Base-by-base conservation (phyloP, 345 rosid genomes). In the Eucalyptus tenuipes region DNA sequence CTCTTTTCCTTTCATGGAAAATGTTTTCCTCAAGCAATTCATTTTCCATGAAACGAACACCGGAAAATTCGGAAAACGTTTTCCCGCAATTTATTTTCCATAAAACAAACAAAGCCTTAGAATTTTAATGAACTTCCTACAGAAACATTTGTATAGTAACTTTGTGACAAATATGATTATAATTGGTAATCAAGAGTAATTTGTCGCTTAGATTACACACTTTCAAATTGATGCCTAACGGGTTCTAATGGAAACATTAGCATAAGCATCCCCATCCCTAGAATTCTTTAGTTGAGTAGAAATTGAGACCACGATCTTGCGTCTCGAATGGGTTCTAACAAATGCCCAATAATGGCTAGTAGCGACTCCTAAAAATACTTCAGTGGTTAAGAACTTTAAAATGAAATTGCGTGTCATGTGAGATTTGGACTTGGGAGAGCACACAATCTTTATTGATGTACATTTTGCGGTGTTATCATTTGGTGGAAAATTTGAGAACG, bases 51-150 rank as follows among this genome's bases (percentile, higher is more conserved):
- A 50, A 50, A 50, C 2, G 2, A 50, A 50, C 55, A 50, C 4
- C 0, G 2, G 8, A 50, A 50, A 50, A 50, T 50, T 50, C 0
- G 2, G 6, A 52, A 50, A 52, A 52, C 9, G 0, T 52, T 52
- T 52, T 52, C 55, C 8, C 9, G 0, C 24, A 18, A 52, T 8
- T 52, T 52, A 52, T 52, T 52, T 52, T 52, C 55, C 4, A 7
- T 52, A 2, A 52, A 52, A 52, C 4, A 0, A 52, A 52, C 0
- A 4, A 4, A 52, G 9, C 9, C 9, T 52, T 52, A 52, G 4
- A 52, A 52, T 52, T 52, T 52, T 52, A 18, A 52, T 18, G 24
- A 52, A 52, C 57, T 52, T 52, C 24, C 57, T 52, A 18, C 24
- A 52, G 17, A 52, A 52, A 52, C 24, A 52, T 52, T 7, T 52